Evolutionary conservation across 2,329 filamentous ascomycete species (phyloP), one percentile per base, ranked within the genome.

Genomic region (Cytospora chrysosperma): DNA sequence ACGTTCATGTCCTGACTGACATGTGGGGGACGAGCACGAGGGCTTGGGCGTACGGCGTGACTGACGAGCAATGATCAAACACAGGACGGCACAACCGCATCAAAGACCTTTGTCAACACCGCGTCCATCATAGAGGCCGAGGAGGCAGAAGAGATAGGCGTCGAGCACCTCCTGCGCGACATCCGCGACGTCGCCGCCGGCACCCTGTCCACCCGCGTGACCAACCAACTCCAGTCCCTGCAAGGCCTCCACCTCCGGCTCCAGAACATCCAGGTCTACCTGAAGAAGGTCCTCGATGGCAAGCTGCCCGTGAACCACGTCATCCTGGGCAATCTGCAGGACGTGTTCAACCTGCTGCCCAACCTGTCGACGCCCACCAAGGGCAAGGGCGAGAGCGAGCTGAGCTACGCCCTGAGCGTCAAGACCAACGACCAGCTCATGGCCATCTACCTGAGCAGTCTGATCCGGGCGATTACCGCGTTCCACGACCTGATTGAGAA

Each of bases 401-500:
- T 99, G 60, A 90, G 93, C n/a, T 86, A 95, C 67, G 93, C 95
- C 40, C 97, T 99, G 93, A 96, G 92, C 79, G 87, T 97, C 80
- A 99, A 99, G 86, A 98, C 94, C 64, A 99, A 99, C 74, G 95
- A 99, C 76, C 95, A 99, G 81, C 86, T 99, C 68, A 97, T 99
- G 91, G 88, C 93, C 59, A 98, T 99, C 76, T 99, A 99, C 78
- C 84, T 99, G 61, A 96, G 92, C 79, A 96, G 92, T 80, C 81
- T 98, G 81, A 98, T 99, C 78, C 87, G 95, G 66, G 95, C 95
- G 63, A 99, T 99, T 74, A 98, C 95, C 15, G 95, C 95, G 9
- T 99, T 98, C 88, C 95, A 99, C 77, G 95, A 99, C 75, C 81
- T 99, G 70, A 99, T 99, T 69, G 95, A 99, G 82, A 99, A 99